Conservation (phyloP, 1,284 basidiomycete genomes). For the Ustilago nuda region DNA sequence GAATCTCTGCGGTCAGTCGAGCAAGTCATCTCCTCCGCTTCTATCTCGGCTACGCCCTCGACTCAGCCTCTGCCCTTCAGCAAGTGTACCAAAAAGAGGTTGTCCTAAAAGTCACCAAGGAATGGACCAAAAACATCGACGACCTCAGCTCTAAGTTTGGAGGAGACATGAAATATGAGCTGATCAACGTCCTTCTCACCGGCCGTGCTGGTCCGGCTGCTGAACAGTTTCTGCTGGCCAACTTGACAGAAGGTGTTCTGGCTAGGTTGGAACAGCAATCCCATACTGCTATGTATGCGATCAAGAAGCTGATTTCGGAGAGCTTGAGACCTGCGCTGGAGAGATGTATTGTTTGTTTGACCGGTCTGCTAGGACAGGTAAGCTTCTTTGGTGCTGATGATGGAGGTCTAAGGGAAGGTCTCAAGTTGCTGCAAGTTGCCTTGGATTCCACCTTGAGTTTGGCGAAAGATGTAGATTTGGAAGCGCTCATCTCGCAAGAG, state of each 20-base stretch:
- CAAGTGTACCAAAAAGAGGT: constrained; percentile 36
- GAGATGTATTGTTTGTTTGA: constrained; percentile 25
- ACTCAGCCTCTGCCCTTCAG: constrained; percentile 29
- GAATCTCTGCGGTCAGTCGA: constrained; percentile 23
- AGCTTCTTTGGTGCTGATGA: constrained; percentile 22
- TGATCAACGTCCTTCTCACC: constrained; percentile 53
- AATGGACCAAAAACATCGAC: constrained; percentile 51
- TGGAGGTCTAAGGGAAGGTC: background rate
- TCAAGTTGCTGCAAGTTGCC: constrained; percentile 17
- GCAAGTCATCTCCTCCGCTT: constrained; percentile 40
- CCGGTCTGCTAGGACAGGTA: constrained; percentile 16
- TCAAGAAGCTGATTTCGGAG: constrained; percentile 27
- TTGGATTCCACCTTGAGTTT: constrained; percentile 23
- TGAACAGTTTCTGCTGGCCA: constrained; percentile 56
- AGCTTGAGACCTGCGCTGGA: constrained; percentile 39
- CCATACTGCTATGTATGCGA: constrained; percentile 26
- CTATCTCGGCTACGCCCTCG: constrained; percentile 51
- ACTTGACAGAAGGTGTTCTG: constrained; percentile 56
- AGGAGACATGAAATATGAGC: constrained; percentile 52
- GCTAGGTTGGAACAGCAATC: constrained; percentile 37
- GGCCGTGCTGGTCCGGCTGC: constrained; percentile 50
- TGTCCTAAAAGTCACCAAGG: constrained; percentile 33
- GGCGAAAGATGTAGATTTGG: constrained; percentile 35
- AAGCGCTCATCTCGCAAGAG: constrained; percentile 42
- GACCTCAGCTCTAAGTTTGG: constrained; percentile 49